These are phyloP conservation scores for Imleria badia DNA, from an alignment of 768 basidiomycete genomes.

Conservation along the genomic window DNA sequence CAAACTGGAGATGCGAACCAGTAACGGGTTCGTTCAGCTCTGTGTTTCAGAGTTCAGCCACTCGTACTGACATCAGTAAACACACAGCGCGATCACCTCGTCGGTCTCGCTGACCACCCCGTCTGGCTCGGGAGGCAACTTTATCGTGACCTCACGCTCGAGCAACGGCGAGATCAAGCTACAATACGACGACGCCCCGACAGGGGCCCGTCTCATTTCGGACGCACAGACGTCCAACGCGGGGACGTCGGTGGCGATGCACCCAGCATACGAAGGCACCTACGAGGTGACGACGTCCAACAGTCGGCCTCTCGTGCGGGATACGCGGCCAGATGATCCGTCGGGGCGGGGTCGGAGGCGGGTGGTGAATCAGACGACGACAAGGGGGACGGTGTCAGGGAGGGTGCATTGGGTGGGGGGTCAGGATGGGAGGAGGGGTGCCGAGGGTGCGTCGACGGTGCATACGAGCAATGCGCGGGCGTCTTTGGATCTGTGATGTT, in stretches of 20 bases:
- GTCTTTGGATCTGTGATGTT: constrained; percentile 16
- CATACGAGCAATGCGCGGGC: constrained; percentile 26
- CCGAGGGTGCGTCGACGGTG: constrained; percentile 6
- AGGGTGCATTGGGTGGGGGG: constrained; percentile 17
- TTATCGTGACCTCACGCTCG: constrained; percentile 32
- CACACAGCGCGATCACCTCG: constrained; percentile 18
- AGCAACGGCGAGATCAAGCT: constrained; percentile 35
- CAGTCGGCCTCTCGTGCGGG: background rate
- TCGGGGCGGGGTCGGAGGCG: constrained; percentile 33
- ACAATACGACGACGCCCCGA: constrained; percentile 30
- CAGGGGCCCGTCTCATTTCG: constrained; percentile 32
- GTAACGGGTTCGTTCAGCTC: constrained; percentile 15
- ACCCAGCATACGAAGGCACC: constrained; percentile 40
- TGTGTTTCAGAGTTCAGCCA: background rate
- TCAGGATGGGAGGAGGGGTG: background rate
- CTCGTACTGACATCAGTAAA: background rate
- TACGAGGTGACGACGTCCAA: constrained; percentile 35
- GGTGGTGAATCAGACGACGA: constrained; percentile 5
- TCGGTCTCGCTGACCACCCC: constrained; percentile 29
- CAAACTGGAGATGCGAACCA: constrained; percentile 21
- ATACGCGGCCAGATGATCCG: constrained; percentile 27
- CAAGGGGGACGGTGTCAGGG: constrained; percentile 1
- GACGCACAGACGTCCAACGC: constrained; percentile 36
- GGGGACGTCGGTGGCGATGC: constrained; percentile 26
- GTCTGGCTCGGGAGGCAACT: constrained; percentile 27